A percentile compares a stretch with the other conserved stretches of the same genome.
Evolutionary conservation across 805 yeast genomes (phyloP).

Genomic region (Torulaspora delbrueckii): DNA sequence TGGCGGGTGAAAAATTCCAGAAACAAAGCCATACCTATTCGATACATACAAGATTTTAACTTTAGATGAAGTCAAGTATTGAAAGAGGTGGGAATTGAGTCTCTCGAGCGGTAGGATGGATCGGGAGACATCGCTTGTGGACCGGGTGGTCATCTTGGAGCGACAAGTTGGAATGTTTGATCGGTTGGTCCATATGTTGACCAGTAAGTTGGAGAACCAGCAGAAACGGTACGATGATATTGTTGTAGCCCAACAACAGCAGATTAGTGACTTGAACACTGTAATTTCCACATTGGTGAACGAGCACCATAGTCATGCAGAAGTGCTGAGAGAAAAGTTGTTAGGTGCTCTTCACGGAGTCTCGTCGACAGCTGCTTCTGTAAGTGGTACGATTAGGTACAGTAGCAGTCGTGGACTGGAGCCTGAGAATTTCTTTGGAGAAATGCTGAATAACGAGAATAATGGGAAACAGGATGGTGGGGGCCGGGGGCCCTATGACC

Average conservation of each 20-base stretch:
- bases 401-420: slow-evolving; percentile 2
- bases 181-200: slow-evolving; percentile 29
- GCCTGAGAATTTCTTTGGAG: slow-evolving; percentile 8
- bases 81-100: background rate
- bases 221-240: slow-evolving; percentile 32
- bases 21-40: background rate
- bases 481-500: slow-evolving; percentile 2
- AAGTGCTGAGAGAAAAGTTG: slow-evolving; percentile 27
- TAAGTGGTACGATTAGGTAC: slow-evolving; percentile 7
- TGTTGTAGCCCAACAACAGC: slow-evolving; percentile 32
- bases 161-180: slow-evolving; percentile 30
- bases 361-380: slow-evolving; percentile 19
- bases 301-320: slow-evolving; percentile 30
- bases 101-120: slow-evolving; percentile 5
- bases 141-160: slow-evolving; percentile 29
- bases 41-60: background rate
- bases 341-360: slow-evolving; percentile 23
- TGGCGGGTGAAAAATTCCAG: background rate
- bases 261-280: slow-evolving; percentile 27
- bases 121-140: slow-evolving; percentile 13
- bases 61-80: too few relatives aligned
- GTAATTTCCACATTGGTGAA: slow-evolving; percentile 25
- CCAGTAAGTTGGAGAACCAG: slow-evolving; percentile 31
- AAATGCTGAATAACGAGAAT: slow-evolving; percentile 4
- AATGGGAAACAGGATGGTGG: background rate